Percentiles rank a stretch among this genome's conserved stretches.
phyloP scores from a whole-genome alignment of 2,329 filamentous ascomycete genomes.

The Colletotrichum eremochloae region DNA sequence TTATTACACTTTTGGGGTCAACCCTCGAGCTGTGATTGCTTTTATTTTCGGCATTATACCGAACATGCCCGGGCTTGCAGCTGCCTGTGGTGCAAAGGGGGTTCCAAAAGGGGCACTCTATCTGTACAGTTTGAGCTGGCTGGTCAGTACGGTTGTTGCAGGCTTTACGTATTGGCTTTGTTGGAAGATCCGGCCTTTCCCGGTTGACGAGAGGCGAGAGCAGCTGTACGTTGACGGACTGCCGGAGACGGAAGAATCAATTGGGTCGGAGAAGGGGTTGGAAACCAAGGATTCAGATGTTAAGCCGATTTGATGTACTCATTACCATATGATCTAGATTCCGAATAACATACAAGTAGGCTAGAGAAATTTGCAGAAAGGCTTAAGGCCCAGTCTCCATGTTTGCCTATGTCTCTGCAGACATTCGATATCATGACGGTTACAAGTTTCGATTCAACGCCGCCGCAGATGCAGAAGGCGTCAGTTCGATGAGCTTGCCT shows the following conservation, averaged over 20 bases:
- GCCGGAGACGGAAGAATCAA: background rate
- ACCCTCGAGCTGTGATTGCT: constrained; percentile 49
- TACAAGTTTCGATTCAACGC: constrained; percentile 7
- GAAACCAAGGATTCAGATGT: constrained; percentile 2
- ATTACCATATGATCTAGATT: background rate
- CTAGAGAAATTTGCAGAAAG: no score
- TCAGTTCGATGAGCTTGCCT: constrained; percentile 24
- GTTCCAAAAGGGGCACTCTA: constrained; percentile 38
- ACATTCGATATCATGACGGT: background rate
- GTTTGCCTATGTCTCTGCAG: background rate
- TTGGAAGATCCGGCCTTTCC: constrained; percentile 26
- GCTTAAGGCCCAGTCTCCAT: background rate
- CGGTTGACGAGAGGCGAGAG: constrained; percentile 3
- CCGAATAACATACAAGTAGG: background rate
- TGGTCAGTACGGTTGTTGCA: constrained; percentile 42
- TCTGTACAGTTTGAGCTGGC: constrained; percentile 46
- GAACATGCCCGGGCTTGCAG: constrained; percentile 44
- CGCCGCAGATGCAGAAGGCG: constrained; percentile 22
- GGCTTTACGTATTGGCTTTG: constrained; percentile 37
- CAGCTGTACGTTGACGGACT: constrained; percentile 21
- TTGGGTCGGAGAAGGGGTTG: background rate
- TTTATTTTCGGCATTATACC: constrained; percentile 50
- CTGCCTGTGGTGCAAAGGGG: constrained; percentile 43
- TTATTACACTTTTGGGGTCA: constrained; percentile 49
- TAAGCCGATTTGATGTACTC: background rate